Conservation (phyloP, 441 rosid genomes). For the Oxalis stricta region DNA sequence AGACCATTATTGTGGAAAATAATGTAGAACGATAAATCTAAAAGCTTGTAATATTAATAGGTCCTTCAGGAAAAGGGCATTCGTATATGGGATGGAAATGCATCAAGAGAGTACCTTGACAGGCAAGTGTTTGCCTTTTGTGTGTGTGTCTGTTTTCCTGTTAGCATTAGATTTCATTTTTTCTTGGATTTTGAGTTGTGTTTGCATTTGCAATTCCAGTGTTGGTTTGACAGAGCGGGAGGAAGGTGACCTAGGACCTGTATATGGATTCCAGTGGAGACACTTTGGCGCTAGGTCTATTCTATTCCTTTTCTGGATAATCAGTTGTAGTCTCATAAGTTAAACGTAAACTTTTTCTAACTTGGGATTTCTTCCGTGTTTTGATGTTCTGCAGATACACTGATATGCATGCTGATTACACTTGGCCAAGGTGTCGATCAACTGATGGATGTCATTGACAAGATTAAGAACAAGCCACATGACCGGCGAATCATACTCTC, state of each 20-base stretch:
- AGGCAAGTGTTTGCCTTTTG: slow-evolving; percentile 20
- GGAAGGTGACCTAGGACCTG: slow-evolving; percentile 83
- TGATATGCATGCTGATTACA: slow-evolving; percentile 79
- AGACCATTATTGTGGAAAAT: too few relatives aligned
- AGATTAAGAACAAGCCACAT: slow-evolving; percentile 72
- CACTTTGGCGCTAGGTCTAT: slow-evolving; percentile 80
- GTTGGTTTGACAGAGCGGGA: slow-evolving; percentile 56
- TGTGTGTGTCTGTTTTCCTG: not conserved
- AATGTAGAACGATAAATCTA: too few relatives aligned
- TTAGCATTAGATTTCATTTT: not conserved
- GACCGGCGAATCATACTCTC: slow-evolving; percentile 72
- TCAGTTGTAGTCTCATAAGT: not conserved
- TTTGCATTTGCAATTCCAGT: slow-evolving; percentile 23
- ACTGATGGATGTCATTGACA: slow-evolving; percentile 57
- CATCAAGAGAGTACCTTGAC: slow-evolving; percentile 80
- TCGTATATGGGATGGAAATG: slow-evolving; percentile 90
- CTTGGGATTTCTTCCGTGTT: not conserved
- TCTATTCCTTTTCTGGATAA: slow-evolving; percentile 1
- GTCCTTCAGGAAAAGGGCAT: slow-evolving; percentile 75
- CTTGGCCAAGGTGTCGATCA: slow-evolving; percentile 89
- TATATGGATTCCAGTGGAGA: slow-evolving; percentile 93
- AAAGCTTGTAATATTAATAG: slow-evolving; percentile 23
- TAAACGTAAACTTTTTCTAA: not conserved
- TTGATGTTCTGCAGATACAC: slow-evolving; percentile 35
- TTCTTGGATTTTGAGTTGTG: slow-evolving; percentile 6